Base-by-base conservation (phyloP, 768 basidiomycete genomes). In the Boletus eberwhitei region DNA sequence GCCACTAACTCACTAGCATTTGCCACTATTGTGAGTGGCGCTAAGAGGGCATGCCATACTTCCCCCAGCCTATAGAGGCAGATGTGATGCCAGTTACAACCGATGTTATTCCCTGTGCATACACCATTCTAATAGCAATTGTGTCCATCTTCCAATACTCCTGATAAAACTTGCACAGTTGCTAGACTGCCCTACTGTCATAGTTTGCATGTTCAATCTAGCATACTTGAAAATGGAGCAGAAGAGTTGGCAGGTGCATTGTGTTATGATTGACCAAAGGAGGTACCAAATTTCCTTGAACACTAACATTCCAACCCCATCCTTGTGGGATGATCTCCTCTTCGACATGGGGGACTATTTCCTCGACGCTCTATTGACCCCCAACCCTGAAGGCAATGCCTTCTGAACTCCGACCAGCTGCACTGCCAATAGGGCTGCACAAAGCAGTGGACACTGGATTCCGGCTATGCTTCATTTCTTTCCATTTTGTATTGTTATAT, bases 81-180 rank as follows among this genome's bases (percentile, higher is more conserved):
- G 59, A 55, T 1, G 54, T 34, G 29, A 31, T 3, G 7, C 49
- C 63, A 13, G 45, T 53, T 4, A 66, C 32, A 24, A 65, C 64
- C 0, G 64, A 63, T 14, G 62, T 58, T 4, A 55, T 57, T 14
- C 62, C 62, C 4, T 48, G 35, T 7, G 48, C 62, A n/a, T 58
- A 63, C 12, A 58, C 62, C 0, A 29, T 12, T 12, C 61, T 54
- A 0, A 63, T 59, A 1, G 58, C n/a, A n/a, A n/a, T 52, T 4
- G 53, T 64, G 1, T 54, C 48, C 62, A 57, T 64, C n/a, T 64
- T 52, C 59, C 49, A 57, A 19, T 64, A 63, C 5, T 66, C 61
- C 2, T 48, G 52, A 34, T 46, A 58, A 38, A 66, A 65, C 35
- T 41, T 31, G n/a, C 54, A n/a, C n/a, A n/a, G 52, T 1, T 50